A percentile compares a stretch with the other conserved stretches of the same genome.
Conservation (phyloP, 306 rosid species). For the Rosa rugosa region DNA sequence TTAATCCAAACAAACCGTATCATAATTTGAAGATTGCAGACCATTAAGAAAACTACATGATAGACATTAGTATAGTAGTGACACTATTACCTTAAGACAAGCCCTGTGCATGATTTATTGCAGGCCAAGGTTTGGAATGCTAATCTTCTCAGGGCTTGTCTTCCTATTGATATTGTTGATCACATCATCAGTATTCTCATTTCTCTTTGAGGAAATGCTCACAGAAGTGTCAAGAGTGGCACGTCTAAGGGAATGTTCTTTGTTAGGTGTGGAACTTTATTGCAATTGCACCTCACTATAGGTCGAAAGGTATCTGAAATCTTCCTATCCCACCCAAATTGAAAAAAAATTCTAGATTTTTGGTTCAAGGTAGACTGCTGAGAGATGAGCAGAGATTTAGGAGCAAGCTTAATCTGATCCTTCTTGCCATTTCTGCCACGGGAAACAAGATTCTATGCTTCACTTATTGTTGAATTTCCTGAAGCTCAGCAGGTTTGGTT, state of each 20-base stretch:
- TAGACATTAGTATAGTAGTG: background rate
- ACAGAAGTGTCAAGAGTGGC: background rate
- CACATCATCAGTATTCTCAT: background rate
- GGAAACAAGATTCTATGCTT: background rate
- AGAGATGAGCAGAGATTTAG: background rate
- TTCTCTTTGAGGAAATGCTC: background rate
- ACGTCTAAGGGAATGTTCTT: background rate
- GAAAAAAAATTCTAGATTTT: background rate
- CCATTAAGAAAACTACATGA: background rate
- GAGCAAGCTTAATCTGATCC: background rate
- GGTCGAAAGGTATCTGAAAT: background rate
- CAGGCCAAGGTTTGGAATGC: background rate
- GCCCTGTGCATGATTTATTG: background rate
- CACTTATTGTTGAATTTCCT: background rate
- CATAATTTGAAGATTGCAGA: background rate
- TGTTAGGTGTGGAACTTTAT: no score
- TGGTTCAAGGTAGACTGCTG: background rate
- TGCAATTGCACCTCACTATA: background rate
- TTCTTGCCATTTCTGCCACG: background rate
- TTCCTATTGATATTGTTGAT: background rate
- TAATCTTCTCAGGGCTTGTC: background rate
- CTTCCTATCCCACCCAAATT: background rate
- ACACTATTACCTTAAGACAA: slow-evolving; percentile 46
- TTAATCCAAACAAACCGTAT: background rate
- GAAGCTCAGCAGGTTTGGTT: background rate